Percentiles rank a stretch among this genome's conserved stretches.
Evolutionary conservation across 441 rosid genomes (phyloP).

Genomic region (Raphanus hybrid): DNA sequence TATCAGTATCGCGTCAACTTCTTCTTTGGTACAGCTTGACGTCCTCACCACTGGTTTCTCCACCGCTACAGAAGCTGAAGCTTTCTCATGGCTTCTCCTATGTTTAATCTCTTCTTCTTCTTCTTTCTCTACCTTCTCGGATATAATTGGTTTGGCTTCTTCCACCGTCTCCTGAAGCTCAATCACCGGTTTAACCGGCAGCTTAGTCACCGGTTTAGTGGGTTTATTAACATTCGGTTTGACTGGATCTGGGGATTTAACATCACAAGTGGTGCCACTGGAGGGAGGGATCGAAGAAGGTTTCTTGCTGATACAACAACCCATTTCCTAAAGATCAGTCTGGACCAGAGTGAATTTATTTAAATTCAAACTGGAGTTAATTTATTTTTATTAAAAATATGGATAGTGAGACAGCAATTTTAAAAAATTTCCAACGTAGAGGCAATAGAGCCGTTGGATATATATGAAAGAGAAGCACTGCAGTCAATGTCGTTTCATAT

Average conservation of each 20-base stretch:
- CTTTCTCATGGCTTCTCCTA: too few relatives aligned
- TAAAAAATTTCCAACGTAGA: background rate
- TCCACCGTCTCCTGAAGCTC: background rate
- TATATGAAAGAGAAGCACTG: background rate
- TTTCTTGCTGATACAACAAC: constrained; percentile 70
- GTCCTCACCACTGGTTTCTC: constrained; percentile 25
- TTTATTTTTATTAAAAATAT: background rate
- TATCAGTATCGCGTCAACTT: constrained; percentile 88
- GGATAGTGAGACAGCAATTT: constrained; percentile 4
- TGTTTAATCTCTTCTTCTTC: constrained; percentile 19
- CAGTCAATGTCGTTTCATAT: background rate
- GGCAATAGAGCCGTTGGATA: constrained; percentile 18
- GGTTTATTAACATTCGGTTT: constrained; percentile 6
- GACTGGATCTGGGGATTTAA: constrained; percentile 19
- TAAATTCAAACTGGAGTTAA: background rate
- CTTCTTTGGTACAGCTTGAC: constrained; percentile 47
- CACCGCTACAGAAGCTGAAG: constrained; percentile 20
- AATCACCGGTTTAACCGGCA: background rate
- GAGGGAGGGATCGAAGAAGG: constrained; percentile 22
- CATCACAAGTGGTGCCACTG: background rate
- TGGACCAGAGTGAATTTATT: background rate
- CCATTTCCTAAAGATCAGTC: constrained; percentile 42
- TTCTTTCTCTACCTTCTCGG: constrained; percentile 20
- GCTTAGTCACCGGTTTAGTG: constrained; percentile 8
- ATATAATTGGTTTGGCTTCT: constrained; percentile 27